Evolutionary conservation across 352 stramenopile genomes (phyloP), one percentile per base, ranked within the genome.

Genomic region (Phytophthora pseudosyringae): DNA sequence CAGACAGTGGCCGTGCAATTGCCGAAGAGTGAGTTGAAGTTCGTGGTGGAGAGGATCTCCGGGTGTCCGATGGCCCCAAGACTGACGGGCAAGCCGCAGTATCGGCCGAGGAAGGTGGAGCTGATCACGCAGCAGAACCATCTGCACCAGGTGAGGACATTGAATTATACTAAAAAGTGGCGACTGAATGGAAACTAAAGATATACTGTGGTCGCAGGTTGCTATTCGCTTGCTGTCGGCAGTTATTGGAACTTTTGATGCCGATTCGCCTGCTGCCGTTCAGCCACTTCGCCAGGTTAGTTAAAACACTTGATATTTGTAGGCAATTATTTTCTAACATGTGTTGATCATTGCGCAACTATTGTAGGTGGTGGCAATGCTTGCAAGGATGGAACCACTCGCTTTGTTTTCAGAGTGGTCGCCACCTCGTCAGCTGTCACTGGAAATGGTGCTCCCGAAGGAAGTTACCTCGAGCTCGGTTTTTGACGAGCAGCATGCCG

Each of bases 21-120:
- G 29, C 86, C 88, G 0, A 93, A 91, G 71, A 94, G 87, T 61
- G 88, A 96, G 58, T 75, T 96, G 21, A 91, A 93, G 58, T 96
- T 96, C 69, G 81, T 93, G 11, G 70, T 83, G 32, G 87, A 96
- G 31, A 81, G 88, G 16, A 90, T 96, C 35, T 75, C 79, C 7
- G 78, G 83, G 41, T 96, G 88, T 59, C 87, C 88, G 6, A 15
- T 90, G 11, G 77, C 86, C 4, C 44, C 67, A 1, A 69, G 41
- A 15, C 74, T 96, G 13, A 77, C 76, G 7, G 81, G 82, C 7
- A 86, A 75, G 6, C 76, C 76, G 36, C 86, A 88, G 64, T 96
- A 95, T 53, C 78, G 84, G 46, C 69, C 76, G 16, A 76, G 84
- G 9, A 64, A 73, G 9, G 44, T 86, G 10, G 69, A 87, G 18